Base-by-base conservation (phyloP, 176 grass and related monocot genomes). In the Hyparrhenia diplandra region DNA sequence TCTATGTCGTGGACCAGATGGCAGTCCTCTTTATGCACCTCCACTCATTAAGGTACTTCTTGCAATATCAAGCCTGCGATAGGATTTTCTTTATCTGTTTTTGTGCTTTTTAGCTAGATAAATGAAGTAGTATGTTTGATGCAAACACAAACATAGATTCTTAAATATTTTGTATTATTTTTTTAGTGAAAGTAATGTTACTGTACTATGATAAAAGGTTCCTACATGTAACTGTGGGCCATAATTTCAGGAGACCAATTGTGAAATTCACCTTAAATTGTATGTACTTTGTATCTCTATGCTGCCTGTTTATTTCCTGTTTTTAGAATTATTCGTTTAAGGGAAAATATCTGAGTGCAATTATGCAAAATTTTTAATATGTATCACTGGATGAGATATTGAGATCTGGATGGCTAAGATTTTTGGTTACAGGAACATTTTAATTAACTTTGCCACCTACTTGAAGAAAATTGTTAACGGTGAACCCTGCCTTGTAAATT, bases 1-100 rank as follows among this genome's bases (percentile, higher is more conserved):
- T 81, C 96, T 99, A 85, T 99, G 96, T 71, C 96, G 96, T 71
- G 92, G 89, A 74, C 77, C 69, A 24, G 84, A 99, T 93, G 96
- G 96, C 49, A 71, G 84, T 73, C 92, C 96, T 73, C 88, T 95
- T 78, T 75, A 85, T 82, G 84, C 92, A 86, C 96, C 96, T 86
- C 96, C 96, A 83, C 46, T 99, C 52, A 81, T 95, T 46, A 99
- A 88, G 96, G 96, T 99, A 87, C 32, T 82, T 46, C 17, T 75
- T 78, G 23, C 29, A 17, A 31, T 79, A 74, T 29, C 20, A 42
- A 21, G 16, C 47, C 36, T 10, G 18, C 0, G 2, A 36, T 10
- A 16, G 29, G 14, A 13, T 31, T 67, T 65, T 47, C 9, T 30
- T 61, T 39, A 54, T 34, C 40, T 2, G 8, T 82, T 76, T 74